phyloP scores from a whole-genome alignment of 192 early-diverging fungal genomes.

The Backusella parvicylindrica region DNA sequence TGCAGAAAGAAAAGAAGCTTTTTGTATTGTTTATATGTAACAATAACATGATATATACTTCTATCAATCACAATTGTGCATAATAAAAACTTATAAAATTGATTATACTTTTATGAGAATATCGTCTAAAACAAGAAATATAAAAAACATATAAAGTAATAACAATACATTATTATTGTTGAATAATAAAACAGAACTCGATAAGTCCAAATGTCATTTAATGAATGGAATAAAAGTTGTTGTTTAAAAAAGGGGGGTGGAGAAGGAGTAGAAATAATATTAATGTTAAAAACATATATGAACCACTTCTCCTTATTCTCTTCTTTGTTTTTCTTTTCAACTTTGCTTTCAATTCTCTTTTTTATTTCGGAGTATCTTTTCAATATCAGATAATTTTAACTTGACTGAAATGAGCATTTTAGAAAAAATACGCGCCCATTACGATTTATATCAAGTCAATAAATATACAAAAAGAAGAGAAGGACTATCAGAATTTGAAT shows the following conservation, averaged over 20 bases:
- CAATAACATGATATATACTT: too few species aligned
- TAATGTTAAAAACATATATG: background rate
- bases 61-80: background rate
- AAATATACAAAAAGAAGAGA: slow-evolving; percentile 21
- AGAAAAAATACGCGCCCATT: slow-evolving; percentile 10
- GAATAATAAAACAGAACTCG: background rate
- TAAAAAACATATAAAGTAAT: background rate
- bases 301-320: background rate
- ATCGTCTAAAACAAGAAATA: background rate
- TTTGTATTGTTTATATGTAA: background rate
- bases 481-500: background rate
- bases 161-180: background rate
- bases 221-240: background rate
- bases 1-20: background rate
- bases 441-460: slow-evolving; percentile 13
- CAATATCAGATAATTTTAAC: background rate
- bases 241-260: background rate
- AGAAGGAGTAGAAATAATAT: background rate
- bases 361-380: background rate
- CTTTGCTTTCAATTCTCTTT: background rate
- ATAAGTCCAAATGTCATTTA: background rate
- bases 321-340: background rate
- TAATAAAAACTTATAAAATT: background rate
- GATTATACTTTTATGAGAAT: background rate
- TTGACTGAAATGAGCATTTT: background rate